Evolutionary conservation across 2,329 filamentous ascomycete genomes (phyloP).

Genomic region (Paecilomyces formosus): DNA sequence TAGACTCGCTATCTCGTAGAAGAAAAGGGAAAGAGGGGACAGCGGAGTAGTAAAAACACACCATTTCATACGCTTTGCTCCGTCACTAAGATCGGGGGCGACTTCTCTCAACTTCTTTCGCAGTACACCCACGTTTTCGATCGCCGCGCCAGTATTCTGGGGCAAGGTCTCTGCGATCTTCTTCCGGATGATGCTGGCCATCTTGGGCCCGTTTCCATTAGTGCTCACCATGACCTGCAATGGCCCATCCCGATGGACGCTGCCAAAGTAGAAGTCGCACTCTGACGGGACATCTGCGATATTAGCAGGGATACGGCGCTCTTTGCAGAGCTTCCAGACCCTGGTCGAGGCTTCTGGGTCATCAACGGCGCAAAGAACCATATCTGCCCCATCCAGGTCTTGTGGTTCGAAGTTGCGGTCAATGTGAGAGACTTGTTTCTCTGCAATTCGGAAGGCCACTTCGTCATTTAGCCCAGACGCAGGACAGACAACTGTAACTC

Average conservation of each 20-base stretch:
- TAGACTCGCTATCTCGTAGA: constrained; percentile 3
- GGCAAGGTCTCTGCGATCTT: constrained; percentile 74
- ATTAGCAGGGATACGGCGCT: constrained; percentile 76
- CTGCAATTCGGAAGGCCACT: constrained; percentile 70
- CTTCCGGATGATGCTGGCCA: constrained; percentile 78
- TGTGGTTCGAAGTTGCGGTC: constrained; percentile 76
- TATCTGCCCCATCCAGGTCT: constrained; percentile 74
- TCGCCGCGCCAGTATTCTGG: constrained; percentile 72
- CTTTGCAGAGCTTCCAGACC: constrained; percentile 91
- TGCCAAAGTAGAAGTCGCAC: constrained; percentile 98
- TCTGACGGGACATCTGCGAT: constrained; percentile 95
- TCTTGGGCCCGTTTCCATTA: constrained; percentile 87
- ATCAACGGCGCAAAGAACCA: constrained; percentile 91
- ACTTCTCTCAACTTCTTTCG: constrained; percentile 70
- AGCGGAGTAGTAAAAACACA: constrained; percentile 32
- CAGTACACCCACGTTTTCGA: constrained; percentile 74
- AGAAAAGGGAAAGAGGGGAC: neutral
- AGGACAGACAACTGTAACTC: constrained; percentile 79
- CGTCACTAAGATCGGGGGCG: constrained; percentile 64
- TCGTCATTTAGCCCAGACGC: constrained; percentile 75
- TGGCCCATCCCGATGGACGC: constrained; percentile 87
- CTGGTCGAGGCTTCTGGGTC: constrained; percentile 82
- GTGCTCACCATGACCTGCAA: constrained; percentile 98
- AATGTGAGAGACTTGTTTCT: constrained; percentile 69
- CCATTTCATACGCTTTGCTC: constrained; percentile 87